Evolutionary conservation across 805 yeast species (phyloP), one percentile per base, ranked within the genome.

Genomic region (Saccharomycopsis synnaedendra): DNA sequence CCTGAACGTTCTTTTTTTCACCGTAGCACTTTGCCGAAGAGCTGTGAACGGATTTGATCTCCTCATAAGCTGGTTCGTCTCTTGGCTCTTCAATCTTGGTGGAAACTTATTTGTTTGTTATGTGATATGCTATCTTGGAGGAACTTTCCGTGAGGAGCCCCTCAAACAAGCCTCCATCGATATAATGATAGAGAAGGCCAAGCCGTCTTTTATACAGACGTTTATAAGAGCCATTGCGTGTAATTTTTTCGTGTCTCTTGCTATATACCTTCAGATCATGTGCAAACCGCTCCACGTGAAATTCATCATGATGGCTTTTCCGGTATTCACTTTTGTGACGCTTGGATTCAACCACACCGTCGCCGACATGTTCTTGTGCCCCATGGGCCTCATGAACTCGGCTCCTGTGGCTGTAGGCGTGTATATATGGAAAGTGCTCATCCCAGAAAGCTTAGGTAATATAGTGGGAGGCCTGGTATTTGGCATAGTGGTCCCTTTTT

Each of bases 201-300:
- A 64, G 0, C 69, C 57, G 45, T 54, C 76, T 0, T 85, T 85
- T 58, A 72, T 75, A 48, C 70, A 84, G 56, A 81, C 82, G 0
- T 71, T 85, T 43, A 53, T 85, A n/a, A 80, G 76, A 56, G 85
- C 77, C 5, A 70, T 82, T 36, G 87, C 83, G 1, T 88, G 93
- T 33, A 85, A 85, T 61, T 85, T 84, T 58, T 81, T 71, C 56
- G 94, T 85, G 30, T 75, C 82, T 47, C 63, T 85, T 32, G 94
- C 88, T 1, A 78, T 84, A 5, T 85, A 82, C 62, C 63, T 85
- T 42, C 94, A 85, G 58, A 65, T 85, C 39, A 74, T 85, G 79
- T 84, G 83, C 5, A 82, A 81, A 58, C 94, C 95, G 0, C 58
- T 80, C 6, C 94, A 85, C 58, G 94, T 85, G 35, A 83, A 82